phyloP scores from a whole-genome alignment of 164 flowering plant species.

The Nymphaea thermarum region DNA sequence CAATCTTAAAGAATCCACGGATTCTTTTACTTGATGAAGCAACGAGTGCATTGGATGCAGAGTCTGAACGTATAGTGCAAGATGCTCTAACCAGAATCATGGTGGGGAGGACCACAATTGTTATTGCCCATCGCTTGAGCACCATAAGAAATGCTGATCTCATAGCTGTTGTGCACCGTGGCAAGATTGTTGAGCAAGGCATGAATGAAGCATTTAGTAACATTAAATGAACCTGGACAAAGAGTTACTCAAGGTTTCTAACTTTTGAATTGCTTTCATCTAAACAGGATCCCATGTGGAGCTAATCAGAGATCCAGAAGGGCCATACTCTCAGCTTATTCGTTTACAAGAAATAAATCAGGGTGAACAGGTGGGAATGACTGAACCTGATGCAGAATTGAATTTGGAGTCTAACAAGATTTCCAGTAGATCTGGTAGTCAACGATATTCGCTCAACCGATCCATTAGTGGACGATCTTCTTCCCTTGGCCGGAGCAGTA shows the following conservation, averaged over 20 bases:
- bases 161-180: slow-evolving; percentile 56
- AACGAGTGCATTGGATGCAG: slow-evolving; percentile 65
- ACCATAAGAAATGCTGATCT: slow-evolving; percentile 48
- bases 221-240: neutral
- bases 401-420: slow-evolving; percentile 7
- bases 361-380: slow-evolving; percentile 2
- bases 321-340: slow-evolving; percentile 52
- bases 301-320: slow-evolving; percentile 38
- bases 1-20: slow-evolving; percentile 61
- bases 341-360: slow-evolving; percentile 39
- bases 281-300: slow-evolving; percentile 54
- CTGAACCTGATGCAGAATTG: neutral
- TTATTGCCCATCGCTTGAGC: slow-evolving; percentile 65
- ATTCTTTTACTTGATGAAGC: slow-evolving; percentile 81
- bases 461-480: slow-evolving; percentile 33
- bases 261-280: neutral
- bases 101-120: slow-evolving; percentile 48
- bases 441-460: slow-evolving; percentile 15
- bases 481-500: neutral
- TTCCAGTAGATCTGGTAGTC: slow-evolving; percentile 17
- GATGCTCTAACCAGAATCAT: slow-evolving; percentile 49
- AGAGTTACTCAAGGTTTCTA: neutral
- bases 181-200: slow-evolving; percentile 67
- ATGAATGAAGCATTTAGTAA: neutral
- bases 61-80: slow-evolving; percentile 58